Percentiles rank a stretch among this genome's conserved stretches.
Conservation (phyloP, 495 filamentous ascomycete genomes). For the Penicillium soppii region DNA sequence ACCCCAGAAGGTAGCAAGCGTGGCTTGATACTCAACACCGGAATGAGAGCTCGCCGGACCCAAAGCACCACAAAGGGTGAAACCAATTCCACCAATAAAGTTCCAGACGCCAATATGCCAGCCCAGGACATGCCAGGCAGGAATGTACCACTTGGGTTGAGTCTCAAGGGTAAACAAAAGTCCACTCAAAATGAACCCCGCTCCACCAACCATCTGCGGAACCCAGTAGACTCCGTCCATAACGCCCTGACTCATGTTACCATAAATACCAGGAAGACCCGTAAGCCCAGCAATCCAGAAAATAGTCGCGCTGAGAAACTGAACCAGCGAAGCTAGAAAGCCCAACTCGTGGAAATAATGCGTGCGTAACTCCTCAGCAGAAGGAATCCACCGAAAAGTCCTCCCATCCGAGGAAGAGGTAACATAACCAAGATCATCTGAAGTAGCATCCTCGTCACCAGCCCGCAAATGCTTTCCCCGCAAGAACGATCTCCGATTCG, state of each 20-base stretch:
- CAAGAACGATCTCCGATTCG: slow-evolving; percentile 47
- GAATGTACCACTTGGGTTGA: slow-evolving; percentile 63
- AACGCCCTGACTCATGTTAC: slow-evolving; percentile 42
- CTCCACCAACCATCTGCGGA: slow-evolving; percentile 66
- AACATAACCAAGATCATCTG: slow-evolving; percentile 7
- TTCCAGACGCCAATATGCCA: slow-evolving; percentile 63
- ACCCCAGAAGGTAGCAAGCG: slow-evolving; percentile 64
- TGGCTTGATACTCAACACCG: slow-evolving; percentile 56
- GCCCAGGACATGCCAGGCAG: slow-evolving; percentile 57
- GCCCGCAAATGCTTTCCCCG: slow-evolving; percentile 14
- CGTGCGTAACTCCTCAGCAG: slow-evolving; percentile 51
- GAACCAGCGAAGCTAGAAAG: slow-evolving; percentile 61
- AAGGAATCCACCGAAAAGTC: slow-evolving; percentile 62
- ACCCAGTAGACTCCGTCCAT: slow-evolving; percentile 64
- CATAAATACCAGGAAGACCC: slow-evolving; percentile 57
- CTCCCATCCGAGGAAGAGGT: slow-evolving; percentile 17
- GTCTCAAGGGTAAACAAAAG: slow-evolving; percentile 69
- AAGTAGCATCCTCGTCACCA: neutral
- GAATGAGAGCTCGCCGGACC: slow-evolving; percentile 50
- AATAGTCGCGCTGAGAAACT: slow-evolving; percentile 63
- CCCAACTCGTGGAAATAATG: slow-evolving; percentile 70
- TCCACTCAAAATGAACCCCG: slow-evolving; percentile 59
- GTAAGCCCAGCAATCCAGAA: slow-evolving; percentile 68
- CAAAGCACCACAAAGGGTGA: slow-evolving; percentile 65
- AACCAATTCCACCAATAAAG: slow-evolving; percentile 62